Base-by-base conservation (phyloP, 2,329 filamentous ascomycete genomes). In the Fusarium sp. region DNA sequence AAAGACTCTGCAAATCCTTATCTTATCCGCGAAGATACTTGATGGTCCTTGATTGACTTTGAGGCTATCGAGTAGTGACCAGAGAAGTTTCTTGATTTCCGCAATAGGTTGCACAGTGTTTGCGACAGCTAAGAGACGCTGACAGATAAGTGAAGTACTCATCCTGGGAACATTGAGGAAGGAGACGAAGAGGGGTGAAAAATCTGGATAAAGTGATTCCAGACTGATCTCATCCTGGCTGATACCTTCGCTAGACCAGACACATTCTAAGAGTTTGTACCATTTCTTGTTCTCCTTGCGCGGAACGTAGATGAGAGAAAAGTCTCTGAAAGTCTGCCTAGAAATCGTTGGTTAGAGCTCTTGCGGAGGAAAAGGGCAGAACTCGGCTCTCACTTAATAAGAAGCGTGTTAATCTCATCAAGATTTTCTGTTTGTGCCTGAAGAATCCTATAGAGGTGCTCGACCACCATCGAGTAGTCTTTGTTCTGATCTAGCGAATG, bases 341-440 rank as follows among this genome's bases (percentile, higher is more conserved):
- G 0, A n/a, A 15, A 4, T 6, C 3, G 15, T 51, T 7, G 28
- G 10, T 3, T 10, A 6, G 4, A 15, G 14, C 2, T 14, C 3
- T 20, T 5, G 1, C 2, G 11, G 3, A 2, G 4, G 6, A 20
- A 0, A 40, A 17, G 6, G 23, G 4, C 15, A 9, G 6, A 9
- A 7, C 0, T 11, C 9, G 4, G 9, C 9, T 4, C 34, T 30
- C 15, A 51, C 48, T n/a, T 28, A 10, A 43, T 11, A 2, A 43
- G 12, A 1, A 51, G 24, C 2, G 4, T 2, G 6, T n/a, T 28
- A 2, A 21, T 14, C 10, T 51, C 34, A 1, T 28, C 28, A 15
- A 43, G 14, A 5, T 4, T 21, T 2, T 30, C 4, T 3, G 14
- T 20, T 9, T 23, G 34, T 1, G 6, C 2, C 23, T 51, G 48